Conservation (phyloP, 139 green algal species). For the Chloropicon primus region DNA sequence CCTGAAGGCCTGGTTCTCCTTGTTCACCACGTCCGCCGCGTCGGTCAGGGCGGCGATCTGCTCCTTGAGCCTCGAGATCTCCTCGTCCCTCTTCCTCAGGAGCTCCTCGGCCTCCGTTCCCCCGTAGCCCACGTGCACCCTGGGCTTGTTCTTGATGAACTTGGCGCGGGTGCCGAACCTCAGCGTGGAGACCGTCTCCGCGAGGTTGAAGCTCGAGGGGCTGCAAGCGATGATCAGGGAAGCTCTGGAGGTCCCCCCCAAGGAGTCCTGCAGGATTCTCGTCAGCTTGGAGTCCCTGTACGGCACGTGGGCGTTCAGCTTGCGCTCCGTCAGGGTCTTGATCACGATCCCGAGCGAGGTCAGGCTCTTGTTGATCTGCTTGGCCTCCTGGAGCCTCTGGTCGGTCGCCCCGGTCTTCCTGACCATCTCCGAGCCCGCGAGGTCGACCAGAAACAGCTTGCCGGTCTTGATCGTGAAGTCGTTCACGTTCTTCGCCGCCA, state of each 20-base stretch:
- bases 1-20: neutral
- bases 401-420: constrained; percentile 18
- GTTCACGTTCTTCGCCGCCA: constrained; percentile 89
- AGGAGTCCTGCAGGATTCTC: constrained; percentile 86
- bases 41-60: neutral
- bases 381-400: constrained; percentile 56
- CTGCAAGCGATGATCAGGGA: constrained; percentile 71
- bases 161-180: constrained; percentile 35
- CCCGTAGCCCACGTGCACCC: constrained; percentile 17
- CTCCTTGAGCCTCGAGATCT: constrained; percentile 8
- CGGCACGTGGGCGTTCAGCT: constrained; percentile 5
- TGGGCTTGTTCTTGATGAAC: constrained; percentile 23
- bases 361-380: constrained; percentile 69
- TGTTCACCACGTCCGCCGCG: neutral
- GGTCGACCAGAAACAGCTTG: constrained; percentile 62
- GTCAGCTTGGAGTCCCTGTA: constrained; percentile 95
- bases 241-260: constrained; percentile 52
- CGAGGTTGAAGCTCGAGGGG: constrained; percentile 32
- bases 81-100: constrained; percentile 13
- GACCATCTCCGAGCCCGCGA: constrained; percentile 55
- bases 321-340: constrained; percentile 10
- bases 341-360: constrained; percentile 17
- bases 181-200: constrained; percentile 61
- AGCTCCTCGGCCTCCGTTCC: constrained; percentile 16
- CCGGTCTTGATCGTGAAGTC: constrained; percentile 28